Conservation (phyloP, 352 stramenopile species). For the Thraustochytrium striatum region DNA sequence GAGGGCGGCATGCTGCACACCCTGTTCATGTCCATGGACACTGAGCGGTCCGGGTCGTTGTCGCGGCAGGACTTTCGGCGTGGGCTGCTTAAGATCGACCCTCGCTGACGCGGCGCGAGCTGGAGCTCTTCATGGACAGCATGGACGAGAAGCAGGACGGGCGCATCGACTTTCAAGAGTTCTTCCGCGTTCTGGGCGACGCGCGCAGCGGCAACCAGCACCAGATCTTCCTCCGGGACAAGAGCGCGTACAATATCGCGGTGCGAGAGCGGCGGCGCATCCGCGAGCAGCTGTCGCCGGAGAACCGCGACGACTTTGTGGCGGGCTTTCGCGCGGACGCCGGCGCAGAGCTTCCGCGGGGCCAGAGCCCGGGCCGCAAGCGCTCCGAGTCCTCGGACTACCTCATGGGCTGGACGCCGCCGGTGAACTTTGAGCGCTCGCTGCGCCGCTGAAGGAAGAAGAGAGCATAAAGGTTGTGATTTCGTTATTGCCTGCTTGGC, state of each 20-base stretch:
- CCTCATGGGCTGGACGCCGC: not conserved
- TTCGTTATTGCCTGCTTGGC: not conserved
- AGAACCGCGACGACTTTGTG: not conserved
- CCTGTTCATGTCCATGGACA: constrained; percentile 45
- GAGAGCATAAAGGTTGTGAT: not conserved
- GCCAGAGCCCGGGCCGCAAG: not conserved
- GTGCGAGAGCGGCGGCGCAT: constrained; percentile 11
- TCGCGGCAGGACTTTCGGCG: constrained; percentile 12
- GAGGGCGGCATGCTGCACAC: constrained; percentile 13
- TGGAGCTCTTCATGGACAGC: constrained; percentile 42
- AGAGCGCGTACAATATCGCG: constrained; percentile 13
- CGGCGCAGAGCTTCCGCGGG: not conserved
- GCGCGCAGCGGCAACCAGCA: constrained; percentile 28
- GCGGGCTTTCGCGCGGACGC: not conserved
- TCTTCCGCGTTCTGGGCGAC: constrained; percentile 35
- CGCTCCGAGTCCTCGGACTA: not conserved
- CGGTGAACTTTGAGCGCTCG: not conserved
- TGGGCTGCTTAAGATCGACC: constrained; percentile 17
- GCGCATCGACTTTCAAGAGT: constrained; percentile 45
- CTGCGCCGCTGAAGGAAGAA: not conserved
- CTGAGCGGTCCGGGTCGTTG: not conserved
- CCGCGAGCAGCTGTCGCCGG: constrained; percentile 25
- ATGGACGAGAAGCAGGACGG: constrained; percentile 34
- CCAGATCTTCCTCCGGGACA: not conserved
- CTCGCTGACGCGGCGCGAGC: not conserved